A percentile compares a stretch with the other conserved stretches of the same genome.
These are phyloP conservation scores for Aspergillus aculeatus DNA, from an alignment of 2,329 filamentous ascomycete genomes.

Conservation along the genomic window DNA sequence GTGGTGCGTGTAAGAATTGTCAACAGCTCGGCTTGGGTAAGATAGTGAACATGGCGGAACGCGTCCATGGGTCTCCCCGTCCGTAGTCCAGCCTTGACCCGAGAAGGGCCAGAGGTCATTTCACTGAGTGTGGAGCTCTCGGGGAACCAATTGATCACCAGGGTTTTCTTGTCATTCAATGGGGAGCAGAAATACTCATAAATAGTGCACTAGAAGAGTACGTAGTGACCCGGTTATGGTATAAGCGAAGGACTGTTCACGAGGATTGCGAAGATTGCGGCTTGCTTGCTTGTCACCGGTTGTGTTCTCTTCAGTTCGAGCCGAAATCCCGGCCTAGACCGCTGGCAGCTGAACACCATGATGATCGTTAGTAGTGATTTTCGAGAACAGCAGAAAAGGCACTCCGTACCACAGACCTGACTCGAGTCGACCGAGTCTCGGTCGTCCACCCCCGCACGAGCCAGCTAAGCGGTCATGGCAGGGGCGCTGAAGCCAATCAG, in stretches of 20 bases:
- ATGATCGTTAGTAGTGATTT: neutral
- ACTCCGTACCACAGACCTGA: too few species aligned
- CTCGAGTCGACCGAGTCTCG: neutral
- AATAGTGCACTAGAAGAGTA: too few species aligned
- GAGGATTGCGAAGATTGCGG: neutral
- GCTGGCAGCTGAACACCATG: neutral
- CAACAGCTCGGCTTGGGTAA: neutral
- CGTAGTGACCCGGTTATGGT: neutral
- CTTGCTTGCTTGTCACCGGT: too few species aligned
- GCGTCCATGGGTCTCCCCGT: neutral
- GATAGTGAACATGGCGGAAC: neutral
- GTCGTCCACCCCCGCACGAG: conserved; percentile 16
- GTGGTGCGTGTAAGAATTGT: neutral
- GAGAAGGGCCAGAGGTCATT: neutral
- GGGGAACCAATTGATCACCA: neutral
- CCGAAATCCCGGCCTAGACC: neutral
- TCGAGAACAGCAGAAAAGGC: neutral
- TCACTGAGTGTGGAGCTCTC: conserved; percentile 8
- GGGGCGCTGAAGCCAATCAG: conserved; percentile 12
- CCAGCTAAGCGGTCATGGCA: conserved; percentile 10
- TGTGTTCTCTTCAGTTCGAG: too few species aligned
- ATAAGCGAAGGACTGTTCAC: neutral
- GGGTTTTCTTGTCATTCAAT: neutral
- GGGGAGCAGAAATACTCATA: neutral
- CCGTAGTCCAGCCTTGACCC: neutral